A percentile compares a stretch with the other conserved stretches of the same genome.
Evolutionary conservation across 768 basidiomycete species (phyloP).

Genomic region (Boletus rubescentipes): DNA sequence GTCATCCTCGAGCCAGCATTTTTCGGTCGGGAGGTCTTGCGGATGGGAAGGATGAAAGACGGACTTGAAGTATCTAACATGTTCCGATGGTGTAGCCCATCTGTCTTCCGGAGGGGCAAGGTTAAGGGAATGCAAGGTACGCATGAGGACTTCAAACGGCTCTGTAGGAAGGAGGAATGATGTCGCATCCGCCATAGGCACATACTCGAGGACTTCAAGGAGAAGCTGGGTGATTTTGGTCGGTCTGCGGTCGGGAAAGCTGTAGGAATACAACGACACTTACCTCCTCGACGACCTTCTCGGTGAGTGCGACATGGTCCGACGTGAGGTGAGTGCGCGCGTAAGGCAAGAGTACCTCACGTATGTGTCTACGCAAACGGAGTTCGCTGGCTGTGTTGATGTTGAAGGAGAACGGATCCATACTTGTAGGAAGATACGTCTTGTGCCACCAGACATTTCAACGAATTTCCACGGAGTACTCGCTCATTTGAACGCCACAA

Average conservation of each 20-base stretch:
- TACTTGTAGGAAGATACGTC: neutral
- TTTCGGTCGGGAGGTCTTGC: conserved; percentile 36
- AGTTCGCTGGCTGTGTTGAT: conserved; percentile 20
- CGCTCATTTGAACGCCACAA: neutral
- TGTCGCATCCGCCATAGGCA: conserved; percentile 51
- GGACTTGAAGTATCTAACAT: conserved; percentile 19
- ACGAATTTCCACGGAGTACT: conserved; percentile 1
- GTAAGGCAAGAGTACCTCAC: conserved; percentile 53
- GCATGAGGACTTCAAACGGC: conserved; percentile 47
- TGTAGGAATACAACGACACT: neutral
- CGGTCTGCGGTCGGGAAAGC: neutral
- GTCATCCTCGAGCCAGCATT: conserved; percentile 36
- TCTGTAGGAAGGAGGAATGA: conserved; percentile 54
- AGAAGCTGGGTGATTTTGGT: conserved; percentile 37
- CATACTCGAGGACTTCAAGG: conserved; percentile 37
- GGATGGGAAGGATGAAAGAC: conserved; percentile 10
- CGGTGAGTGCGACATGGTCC: conserved; percentile 55
- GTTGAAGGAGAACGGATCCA: conserved; percentile 19
- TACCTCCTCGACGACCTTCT: conserved; percentile 48
- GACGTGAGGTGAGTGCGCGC: conserved; percentile 50
- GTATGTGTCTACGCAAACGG: conserved; percentile 46
- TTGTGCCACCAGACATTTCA: neutral
- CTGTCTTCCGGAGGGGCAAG: conserved; percentile 44
- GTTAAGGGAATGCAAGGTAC: conserved; percentile 32
- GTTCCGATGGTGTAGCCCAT: conserved; percentile 34